Evolutionary conservation across 2,329 filamentous ascomycete genomes (phyloP).

Genomic region (Phialocephala sp.): DNA sequence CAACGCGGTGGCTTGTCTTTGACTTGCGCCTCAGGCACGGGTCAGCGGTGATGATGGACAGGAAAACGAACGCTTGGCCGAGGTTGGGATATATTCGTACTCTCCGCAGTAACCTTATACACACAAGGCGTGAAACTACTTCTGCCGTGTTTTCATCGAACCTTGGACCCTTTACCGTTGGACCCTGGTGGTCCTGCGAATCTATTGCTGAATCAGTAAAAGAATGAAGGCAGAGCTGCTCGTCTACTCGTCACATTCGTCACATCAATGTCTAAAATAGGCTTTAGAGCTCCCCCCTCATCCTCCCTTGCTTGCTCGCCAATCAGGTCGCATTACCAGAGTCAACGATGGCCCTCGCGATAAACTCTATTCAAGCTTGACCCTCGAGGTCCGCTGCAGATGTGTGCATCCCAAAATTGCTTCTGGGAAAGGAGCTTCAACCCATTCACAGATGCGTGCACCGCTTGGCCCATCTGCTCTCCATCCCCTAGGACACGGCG

Average conservation of each 20-base stretch:
- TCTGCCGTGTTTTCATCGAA: not conserved
- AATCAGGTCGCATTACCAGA: conserved; percentile 1
- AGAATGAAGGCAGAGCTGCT: not conserved
- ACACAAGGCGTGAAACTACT: not conserved
- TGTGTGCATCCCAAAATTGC: not conserved
- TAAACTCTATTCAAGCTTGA: conserved; percentile 7
- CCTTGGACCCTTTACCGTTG: not conserved
- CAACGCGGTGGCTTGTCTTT: not conserved
- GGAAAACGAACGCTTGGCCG: not conserved
- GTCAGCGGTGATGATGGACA: not conserved
- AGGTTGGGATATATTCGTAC: not conserved
- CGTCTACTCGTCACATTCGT: conserved; percentile 3
- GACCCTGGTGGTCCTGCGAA: not conserved
- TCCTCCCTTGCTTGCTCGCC: not conserved
- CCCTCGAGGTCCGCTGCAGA: not conserved
- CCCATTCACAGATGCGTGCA: not conserved
- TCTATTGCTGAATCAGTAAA: not conserved
- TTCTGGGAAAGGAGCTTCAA: not conserved
- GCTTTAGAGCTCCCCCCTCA: not conserved
- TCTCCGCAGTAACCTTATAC: not conserved
- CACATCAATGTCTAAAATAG: conserved; percentile 7
- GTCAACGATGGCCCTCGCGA: not conserved
- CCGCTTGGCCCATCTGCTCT: not conserved
- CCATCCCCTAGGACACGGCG: not conserved
- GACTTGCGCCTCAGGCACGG: not conserved